These are phyloP conservation scores for Magnolia officinalis DNA, from an alignment of 164 flowering plant species.

Conservation along the genomic window DNA sequence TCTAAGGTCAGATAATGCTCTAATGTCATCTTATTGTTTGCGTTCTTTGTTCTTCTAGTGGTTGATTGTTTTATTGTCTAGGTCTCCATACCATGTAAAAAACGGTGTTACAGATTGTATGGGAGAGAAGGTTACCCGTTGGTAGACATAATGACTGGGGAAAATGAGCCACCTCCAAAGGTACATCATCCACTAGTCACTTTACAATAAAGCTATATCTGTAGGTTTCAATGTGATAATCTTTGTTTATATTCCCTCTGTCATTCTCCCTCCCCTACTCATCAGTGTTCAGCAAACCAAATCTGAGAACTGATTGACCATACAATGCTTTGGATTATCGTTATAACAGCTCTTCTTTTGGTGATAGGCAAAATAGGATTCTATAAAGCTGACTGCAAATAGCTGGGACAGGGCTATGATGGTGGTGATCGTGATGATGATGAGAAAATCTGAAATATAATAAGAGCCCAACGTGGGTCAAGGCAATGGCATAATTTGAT, in stretches of 20 bases:
- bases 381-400: neutral
- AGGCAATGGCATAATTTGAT: neutral
- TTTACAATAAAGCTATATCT: neutral
- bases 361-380: neutral
- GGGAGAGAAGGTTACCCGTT: constrained; percentile 96
- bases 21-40: constrained; percentile 1
- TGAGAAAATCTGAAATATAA: neutral
- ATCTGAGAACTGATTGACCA: neutral
- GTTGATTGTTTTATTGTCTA: constrained; percentile 22
- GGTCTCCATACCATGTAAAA: constrained; percentile 99
- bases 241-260: neutral
- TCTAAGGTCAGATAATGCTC: constrained; percentile 63
- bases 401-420: neutral
- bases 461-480: neutral
- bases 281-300: neutral
- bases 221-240: neutral
- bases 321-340: too few species aligned
- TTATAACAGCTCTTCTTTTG: neutral
- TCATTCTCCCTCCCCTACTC: neutral
- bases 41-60: constrained; percentile 6
- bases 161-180: constrained; percentile 94
- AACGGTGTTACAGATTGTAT: constrained; percentile 75
- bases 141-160: constrained; percentile 96
- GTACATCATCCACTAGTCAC: constrained; percentile 33
- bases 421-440: neutral